Evolutionary conservation across 2,329 filamentous ascomycete species (phyloP).

Genomic region (Fusarium liriodendri): DNA sequence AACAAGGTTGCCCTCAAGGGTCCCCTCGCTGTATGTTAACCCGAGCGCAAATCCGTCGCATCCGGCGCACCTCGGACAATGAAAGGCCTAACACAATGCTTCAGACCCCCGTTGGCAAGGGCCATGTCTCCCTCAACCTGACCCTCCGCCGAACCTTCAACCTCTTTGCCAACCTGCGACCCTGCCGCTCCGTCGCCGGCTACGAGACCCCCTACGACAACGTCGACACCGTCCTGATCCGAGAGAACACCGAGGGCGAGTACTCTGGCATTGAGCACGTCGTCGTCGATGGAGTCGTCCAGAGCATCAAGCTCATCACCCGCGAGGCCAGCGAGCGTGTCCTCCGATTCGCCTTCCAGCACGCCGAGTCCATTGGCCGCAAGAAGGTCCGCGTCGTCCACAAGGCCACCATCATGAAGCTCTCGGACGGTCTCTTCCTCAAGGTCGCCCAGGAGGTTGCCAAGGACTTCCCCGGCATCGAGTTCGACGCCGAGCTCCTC

Average conservation of each 20-base stretch:
- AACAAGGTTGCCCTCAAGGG: constrained; percentile 99
- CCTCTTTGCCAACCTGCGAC: constrained; percentile 98
- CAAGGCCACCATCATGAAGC: constrained; percentile 99
- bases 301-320: constrained; percentile 99
- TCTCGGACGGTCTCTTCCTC: constrained; percentile 98
- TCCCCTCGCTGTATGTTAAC: constrained; percentile 82
- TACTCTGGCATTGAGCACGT: constrained; percentile 99
- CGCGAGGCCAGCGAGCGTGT: constrained; percentile 94
- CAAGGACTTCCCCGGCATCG: constrained; percentile 95
- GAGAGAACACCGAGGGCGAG: constrained; percentile 99
- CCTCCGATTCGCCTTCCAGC: constrained; percentile 97
- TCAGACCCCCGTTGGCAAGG: constrained; percentile 95
- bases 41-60: constrained; percentile 17
- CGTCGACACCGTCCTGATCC: constrained; percentile 96
- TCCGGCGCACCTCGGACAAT: constrained; percentile 4
- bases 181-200: constrained; percentile 95
- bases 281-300: constrained; percentile 96
- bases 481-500: constrained; percentile 97
- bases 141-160: constrained; percentile 99
- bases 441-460: constrained; percentile 85
- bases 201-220: constrained; percentile 99
- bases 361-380: constrained; percentile 91
- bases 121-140: constrained; percentile 98
- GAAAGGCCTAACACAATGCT: constrained; percentile 27
- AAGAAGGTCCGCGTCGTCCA: constrained; percentile 98